Percentiles rank a stretch among this genome's conserved stretches.
These are phyloP conservation scores for Purshia tridentata DNA, from an alignment of 306 rosid genomes.

Conservation along the genomic window DNA sequence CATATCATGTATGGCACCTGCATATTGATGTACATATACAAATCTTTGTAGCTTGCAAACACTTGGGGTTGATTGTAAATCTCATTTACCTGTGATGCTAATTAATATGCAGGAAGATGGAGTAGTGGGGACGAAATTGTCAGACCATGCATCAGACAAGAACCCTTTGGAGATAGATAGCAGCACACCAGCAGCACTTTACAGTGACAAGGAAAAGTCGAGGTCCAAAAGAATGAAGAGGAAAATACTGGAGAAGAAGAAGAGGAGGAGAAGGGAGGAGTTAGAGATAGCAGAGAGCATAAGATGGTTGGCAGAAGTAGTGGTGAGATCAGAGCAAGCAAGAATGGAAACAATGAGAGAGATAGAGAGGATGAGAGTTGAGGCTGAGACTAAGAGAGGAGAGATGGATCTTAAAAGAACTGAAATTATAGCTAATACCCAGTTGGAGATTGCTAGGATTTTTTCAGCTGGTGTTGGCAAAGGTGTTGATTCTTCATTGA, in stretches of 20 bases:
- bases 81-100: background rate
- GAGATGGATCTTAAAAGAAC: slow-evolving; percentile 92
- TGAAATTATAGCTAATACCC: slow-evolving; percentile 89
- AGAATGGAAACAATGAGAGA: slow-evolving; percentile 89
- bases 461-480: slow-evolving; percentile 67
- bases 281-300: slow-evolving; percentile 81
- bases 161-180: slow-evolving; percentile 71
- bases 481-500: slow-evolving; percentile 81
- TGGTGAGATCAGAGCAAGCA: slow-evolving; percentile 76
- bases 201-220: slow-evolving; percentile 58
- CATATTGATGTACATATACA: background rate
- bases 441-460: slow-evolving; percentile 89
- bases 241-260: slow-evolving; percentile 40
- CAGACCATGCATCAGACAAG: slow-evolving; percentile 66
- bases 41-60: background rate
- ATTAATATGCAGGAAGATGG: slow-evolving; percentile 56
- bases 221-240: slow-evolving; percentile 55
- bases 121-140: slow-evolving; percentile 44
- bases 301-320: slow-evolving; percentile 91
- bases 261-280: slow-evolving; percentile 34
- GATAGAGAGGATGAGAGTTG: slow-evolving; percentile 87
- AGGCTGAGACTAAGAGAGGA: slow-evolving; percentile 89
- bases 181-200: slow-evolving; percentile 86
- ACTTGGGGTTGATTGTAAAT: background rate
- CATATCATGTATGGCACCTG: background rate